Evolutionary conservation across 306 rosid species (phyloP), one percentile per base, ranked within the genome.

Genomic region (Sesbania bispinosa): DNA sequence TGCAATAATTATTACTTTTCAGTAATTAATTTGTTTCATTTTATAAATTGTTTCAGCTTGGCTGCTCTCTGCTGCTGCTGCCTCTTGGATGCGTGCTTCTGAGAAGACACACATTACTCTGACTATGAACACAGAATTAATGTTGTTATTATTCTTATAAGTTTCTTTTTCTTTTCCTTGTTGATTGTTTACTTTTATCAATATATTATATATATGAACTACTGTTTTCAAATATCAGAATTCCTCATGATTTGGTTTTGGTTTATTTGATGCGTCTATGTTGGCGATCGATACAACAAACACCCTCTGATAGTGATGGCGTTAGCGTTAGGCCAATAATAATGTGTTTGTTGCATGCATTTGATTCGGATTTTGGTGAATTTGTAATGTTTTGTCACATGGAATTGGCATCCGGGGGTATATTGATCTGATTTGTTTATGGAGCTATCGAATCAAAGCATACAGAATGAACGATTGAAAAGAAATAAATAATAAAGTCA

Each of bases 41-140:
- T 39, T 60, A 39, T 14, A 2, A 38, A 15, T 48, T 74, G 57
- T 48, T 85, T 79, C 84, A 94, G 98, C 68, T 83, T 94, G 95
- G 98, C 98, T 86, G 98, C 94, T 73, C 79, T 94, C 54, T 94
- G 98, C 83, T 94, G 98, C 50, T 94, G 98, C 71, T 94, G 98
- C 66, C 83, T 94, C 50, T 72, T 94, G 81, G 98, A 94, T 2
- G 98, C 94, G 5, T 89, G 96, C 89, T 94, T 94, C 80, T 94
- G 83, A 85, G 63, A 65, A 45, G 61, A 47, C n/a, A 13, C 18
- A 7, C 18, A 18, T 13, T 62, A 68, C 52, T 61, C 59, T 50
- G 30, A 52, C 7, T 35, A 21, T 55, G 58, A 60, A 46, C n/a
- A 24, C 35, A 32, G 18, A 30, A 27, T 4, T 29, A 59, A 54